Evolutionary conservation across 495 filamentous ascomycete species (phyloP).

Genomic region (Chaetomium cochliodes): DNA sequence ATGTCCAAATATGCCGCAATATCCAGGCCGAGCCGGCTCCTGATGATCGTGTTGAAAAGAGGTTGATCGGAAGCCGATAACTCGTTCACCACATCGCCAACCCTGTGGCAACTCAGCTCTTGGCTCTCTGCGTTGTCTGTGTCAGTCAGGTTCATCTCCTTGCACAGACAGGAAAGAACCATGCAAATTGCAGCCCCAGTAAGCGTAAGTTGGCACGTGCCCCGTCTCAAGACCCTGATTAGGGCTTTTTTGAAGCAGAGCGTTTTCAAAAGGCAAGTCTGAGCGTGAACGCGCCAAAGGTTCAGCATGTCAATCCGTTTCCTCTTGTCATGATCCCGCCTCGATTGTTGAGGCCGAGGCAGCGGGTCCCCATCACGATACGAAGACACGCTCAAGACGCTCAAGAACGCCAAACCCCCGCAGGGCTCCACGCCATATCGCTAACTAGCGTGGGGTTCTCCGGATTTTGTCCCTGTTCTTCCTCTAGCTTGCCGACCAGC

Average conservation of each 20-base stretch:
- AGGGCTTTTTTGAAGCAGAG: background rate
- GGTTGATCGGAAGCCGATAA: background rate
- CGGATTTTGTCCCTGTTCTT: background rate
- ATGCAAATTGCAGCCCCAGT: background rate
- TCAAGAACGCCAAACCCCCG: background rate
- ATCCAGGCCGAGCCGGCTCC: constrained; percentile 26
- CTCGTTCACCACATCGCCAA: background rate
- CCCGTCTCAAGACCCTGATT: background rate
- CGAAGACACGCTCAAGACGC: no score
- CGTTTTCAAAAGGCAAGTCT: background rate
- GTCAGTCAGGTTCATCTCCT: background rate
- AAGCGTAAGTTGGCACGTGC: background rate
- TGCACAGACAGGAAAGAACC: no score
- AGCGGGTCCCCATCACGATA: background rate
- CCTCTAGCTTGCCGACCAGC: background rate
- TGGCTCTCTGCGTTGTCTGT: background rate
- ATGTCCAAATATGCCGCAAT: constrained; percentile 32
- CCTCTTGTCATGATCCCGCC: background rate
- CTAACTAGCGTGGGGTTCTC: constrained; percentile 9
- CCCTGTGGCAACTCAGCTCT: background rate
- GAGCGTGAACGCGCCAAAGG: background rate
- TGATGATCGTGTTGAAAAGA: background rate
- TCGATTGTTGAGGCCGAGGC: background rate
- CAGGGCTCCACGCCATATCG: constrained; percentile 16
- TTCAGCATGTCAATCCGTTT: background rate